Evolutionary conservation across 2,329 filamentous ascomycete genomes (phyloP).

Genomic region (Leptographium radiaticola): DNA sequence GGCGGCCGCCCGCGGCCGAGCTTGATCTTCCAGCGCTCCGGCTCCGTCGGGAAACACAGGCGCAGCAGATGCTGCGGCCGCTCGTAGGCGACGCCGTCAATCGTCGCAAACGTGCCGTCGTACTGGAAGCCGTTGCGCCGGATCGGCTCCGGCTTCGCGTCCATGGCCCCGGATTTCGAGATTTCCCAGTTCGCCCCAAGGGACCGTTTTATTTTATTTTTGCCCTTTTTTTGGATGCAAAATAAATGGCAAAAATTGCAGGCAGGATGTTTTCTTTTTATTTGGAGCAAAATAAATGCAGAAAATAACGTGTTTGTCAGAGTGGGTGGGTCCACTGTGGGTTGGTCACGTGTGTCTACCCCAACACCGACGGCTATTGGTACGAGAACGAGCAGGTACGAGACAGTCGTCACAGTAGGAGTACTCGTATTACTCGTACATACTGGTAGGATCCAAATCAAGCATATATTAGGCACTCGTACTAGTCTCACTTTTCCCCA

Average conservation of each 20-base stretch:
- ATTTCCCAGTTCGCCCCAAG: neutral
- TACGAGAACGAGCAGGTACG: no score
- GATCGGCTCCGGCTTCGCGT: constrained; percentile 11
- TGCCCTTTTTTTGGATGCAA: constrained; percentile 5
- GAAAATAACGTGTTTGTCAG: neutral
- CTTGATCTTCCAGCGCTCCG: constrained; percentile 14
- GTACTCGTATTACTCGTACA: no score
- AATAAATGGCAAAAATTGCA: constrained; percentile 1
- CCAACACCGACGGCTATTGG: no score
- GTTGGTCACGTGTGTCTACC: no score
- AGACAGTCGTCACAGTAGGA: no score
- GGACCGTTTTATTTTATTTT: neutral
- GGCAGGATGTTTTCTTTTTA: no score
- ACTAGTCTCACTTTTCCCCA: no score
- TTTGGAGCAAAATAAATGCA: neutral
- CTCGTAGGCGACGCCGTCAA: constrained; percentile 12
- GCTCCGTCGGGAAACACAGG: constrained; percentile 12
- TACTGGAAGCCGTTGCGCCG: constrained; percentile 20
- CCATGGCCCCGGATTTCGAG: neutral
- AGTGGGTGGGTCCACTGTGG: no score
- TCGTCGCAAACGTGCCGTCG: constrained; percentile 12
- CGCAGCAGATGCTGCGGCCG: constrained; percentile 12
- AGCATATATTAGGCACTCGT: no score
- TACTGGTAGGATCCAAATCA: no score
- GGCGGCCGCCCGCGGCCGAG: constrained; percentile 12